Percentiles rank a stretch among this genome's conserved stretches.
Evolutionary conservation across 1,284 basidiomycete species (phyloP).

Genomic region (Rhizoctonia solani): DNA sequence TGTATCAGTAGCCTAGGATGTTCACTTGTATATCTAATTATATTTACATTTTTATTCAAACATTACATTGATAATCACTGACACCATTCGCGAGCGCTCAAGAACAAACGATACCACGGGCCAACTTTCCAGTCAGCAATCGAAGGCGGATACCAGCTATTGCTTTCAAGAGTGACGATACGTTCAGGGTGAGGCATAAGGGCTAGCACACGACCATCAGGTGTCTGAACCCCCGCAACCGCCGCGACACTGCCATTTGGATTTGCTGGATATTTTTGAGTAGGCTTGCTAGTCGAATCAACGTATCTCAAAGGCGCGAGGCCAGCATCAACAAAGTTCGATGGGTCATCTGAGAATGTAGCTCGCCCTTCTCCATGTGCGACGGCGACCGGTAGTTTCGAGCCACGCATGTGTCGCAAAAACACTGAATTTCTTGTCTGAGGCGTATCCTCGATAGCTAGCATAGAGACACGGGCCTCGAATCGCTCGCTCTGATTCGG

Average conservation of each 20-base stretch:
- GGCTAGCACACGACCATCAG: slow-evolving; percentile 84
- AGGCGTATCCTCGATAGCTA: slow-evolving; percentile 69
- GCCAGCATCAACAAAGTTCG: slow-evolving; percentile 53
- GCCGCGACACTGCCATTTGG: slow-evolving; percentile 92
- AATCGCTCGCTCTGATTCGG: slow-evolving; percentile 87
- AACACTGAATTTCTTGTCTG: slow-evolving; percentile 74
- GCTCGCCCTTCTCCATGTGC: slow-evolving; percentile 96
- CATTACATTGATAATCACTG: slow-evolving; percentile 26
- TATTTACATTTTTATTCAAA: slow-evolving; percentile 13
- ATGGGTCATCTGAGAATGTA: slow-evolving; percentile 60
- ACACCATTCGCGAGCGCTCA: slow-evolving; percentile 70
- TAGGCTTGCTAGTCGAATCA: slow-evolving; percentile 66
- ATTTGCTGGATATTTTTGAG: slow-evolving; percentile 86
- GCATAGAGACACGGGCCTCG: slow-evolving; percentile 83
- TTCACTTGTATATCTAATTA: slow-evolving; percentile 28
- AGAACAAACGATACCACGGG: slow-evolving; percentile 96
- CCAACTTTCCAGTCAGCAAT: slow-evolving; percentile 68
- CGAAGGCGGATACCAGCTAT: slow-evolving; percentile 81
- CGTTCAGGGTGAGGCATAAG: slow-evolving; percentile 97
- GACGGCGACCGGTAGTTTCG: slow-evolving; percentile 87
- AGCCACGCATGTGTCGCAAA: slow-evolving; percentile 84
- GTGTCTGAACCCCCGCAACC: slow-evolving; percentile 86
- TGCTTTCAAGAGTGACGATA: slow-evolving; percentile 74
- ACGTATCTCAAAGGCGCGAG: slow-evolving; percentile 78
- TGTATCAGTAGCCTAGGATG: slow-evolving; percentile 7